Percentiles rank a stretch among this genome's conserved stretches.
phyloP scores from a whole-genome alignment of 2,329 filamentous ascomycete species.

The Colletotrichum liriopes region DNA sequence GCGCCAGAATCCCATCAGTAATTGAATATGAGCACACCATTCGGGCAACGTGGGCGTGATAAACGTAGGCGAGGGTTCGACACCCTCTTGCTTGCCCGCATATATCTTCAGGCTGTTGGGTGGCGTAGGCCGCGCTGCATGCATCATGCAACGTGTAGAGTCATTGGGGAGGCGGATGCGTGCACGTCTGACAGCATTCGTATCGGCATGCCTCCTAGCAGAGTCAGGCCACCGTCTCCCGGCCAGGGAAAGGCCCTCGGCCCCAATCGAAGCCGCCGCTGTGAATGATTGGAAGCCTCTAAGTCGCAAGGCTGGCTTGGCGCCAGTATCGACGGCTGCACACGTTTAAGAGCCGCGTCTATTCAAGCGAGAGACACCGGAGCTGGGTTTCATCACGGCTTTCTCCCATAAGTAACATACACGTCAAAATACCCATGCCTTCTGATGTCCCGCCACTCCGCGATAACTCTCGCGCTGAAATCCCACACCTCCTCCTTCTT shows the following conservation, averaged over 20 bases:
- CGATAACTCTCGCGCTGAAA: slow-evolving; percentile 44
- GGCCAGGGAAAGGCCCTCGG: not conserved
- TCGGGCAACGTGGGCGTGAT: not conserved
- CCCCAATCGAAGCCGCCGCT: not conserved
- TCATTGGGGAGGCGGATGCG: not conserved
- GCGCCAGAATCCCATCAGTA: not conserved
- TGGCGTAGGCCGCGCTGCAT: not conserved
- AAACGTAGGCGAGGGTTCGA: not conserved
- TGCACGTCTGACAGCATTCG: slow-evolving; percentile 15
- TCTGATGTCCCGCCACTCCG: slow-evolving; percentile 41
- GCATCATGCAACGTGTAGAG: not conserved
- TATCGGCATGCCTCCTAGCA: not conserved
- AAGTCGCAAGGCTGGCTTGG: not conserved
- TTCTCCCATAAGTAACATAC: slow-evolving; percentile 44
- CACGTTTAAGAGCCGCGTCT: not conserved
- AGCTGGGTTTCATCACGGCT: slow-evolving; percentile 12
- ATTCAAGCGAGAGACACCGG: not conserved
- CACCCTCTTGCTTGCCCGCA: not conserved
- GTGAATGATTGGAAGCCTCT: not conserved
- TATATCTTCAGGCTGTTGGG: not conserved
- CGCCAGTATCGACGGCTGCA: not conserved
- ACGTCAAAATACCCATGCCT: slow-evolving; percentile 45
- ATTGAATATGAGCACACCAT: not conserved
- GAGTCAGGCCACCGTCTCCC: slow-evolving; percentile 2
- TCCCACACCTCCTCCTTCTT: slow-evolving; percentile 46